Conservation (phyloP, 371 early-diverging fungal species). For the Capillidium rhysosporum region DNA sequence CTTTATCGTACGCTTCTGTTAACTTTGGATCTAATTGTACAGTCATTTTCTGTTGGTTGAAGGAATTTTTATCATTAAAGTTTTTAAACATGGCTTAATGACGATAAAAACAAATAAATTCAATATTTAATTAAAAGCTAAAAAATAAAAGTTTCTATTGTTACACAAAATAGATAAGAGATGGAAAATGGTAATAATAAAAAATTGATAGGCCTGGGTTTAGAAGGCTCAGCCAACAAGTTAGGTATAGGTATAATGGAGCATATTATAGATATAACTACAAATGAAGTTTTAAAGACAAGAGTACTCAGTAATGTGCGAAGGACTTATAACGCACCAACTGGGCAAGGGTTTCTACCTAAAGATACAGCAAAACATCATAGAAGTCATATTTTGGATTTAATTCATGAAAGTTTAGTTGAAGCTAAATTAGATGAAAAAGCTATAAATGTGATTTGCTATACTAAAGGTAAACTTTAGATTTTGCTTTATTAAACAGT, state of each 20-base stretch:
- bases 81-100: too few species aligned
- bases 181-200: background rate
- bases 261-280: slow-evolving; percentile 28
- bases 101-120: too few species aligned
- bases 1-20: too few species aligned
- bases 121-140: too few species aligned
- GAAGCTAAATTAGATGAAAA: slow-evolving; percentile 48
- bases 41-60: too few species aligned
- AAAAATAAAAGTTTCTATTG: too few species aligned
- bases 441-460: slow-evolving; percentile 89
- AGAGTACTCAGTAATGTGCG: slow-evolving; percentile 82
- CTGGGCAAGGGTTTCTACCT: slow-evolving; percentile 96
- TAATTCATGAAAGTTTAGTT: slow-evolving; percentile 60
- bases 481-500: background rate
- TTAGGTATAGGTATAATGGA: slow-evolving; percentile 94
- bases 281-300: slow-evolving; percentile 9
- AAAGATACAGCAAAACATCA: slow-evolving; percentile 96
- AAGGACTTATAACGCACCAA: slow-evolving; percentile 92
- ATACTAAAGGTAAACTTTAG: slow-evolving; percentile 59
- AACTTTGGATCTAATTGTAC: too few species aligned
- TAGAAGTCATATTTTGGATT: slow-evolving; percentile 51
- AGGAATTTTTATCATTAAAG: too few species aligned
- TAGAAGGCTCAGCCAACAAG: slow-evolving; percentile 99
- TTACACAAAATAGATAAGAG: too few species aligned
- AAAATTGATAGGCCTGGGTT: slow-evolving; percentile 27